phyloP scores from a whole-genome alignment of 768 basidiomycete species.

The Infundibulicybe gibba region DNA sequence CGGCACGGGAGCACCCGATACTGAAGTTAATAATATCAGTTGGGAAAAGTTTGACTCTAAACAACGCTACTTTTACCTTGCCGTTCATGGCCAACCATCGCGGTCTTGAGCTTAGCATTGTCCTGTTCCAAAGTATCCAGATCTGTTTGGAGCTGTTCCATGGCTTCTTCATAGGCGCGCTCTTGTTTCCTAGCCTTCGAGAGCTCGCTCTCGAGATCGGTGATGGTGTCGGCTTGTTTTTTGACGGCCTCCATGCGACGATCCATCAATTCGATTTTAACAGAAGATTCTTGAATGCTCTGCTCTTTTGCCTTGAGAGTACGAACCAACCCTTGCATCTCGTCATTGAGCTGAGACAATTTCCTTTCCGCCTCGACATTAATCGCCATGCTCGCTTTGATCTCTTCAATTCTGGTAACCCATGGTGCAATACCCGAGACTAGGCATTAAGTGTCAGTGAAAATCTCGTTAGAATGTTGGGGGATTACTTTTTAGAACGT shows the following conservation, averaged over 20 bases:
- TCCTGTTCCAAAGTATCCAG: slow-evolving; percentile 86
- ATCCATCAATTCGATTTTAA: slow-evolving; percentile 96
- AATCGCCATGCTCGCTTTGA: slow-evolving; percentile 78
- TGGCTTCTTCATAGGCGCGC: slow-evolving; percentile 85
- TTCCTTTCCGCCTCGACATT: slow-evolving; percentile 93
- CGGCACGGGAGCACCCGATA: slow-evolving; percentile 42
- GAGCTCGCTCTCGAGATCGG: slow-evolving; percentile 78
- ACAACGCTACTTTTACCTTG: slow-evolving; percentile 48
- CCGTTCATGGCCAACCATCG: slow-evolving; percentile 63
- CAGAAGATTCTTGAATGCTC: slow-evolving; percentile 78
- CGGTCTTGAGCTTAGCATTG: slow-evolving; percentile 74
- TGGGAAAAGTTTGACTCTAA: background rate
- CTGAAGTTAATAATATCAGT: slow-evolving; percentile 15
- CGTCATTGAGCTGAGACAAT: slow-evolving; percentile 81
- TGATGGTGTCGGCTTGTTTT: slow-evolving; percentile 83
- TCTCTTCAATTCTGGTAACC: slow-evolving; percentile 75
- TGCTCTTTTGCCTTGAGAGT: slow-evolving; percentile 89
- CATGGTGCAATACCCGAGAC: slow-evolving; percentile 81
- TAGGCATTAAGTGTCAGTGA: slow-evolving; percentile 20
- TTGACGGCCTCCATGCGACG: slow-evolving; percentile 88
- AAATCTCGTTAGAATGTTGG: background rate
- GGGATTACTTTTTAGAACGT: slow-evolving; percentile 66
- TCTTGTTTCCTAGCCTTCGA: slow-evolving; percentile 84
- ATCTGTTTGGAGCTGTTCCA: slow-evolving; percentile 90
- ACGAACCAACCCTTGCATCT: slow-evolving; percentile 83